Evolutionary conservation across 495 filamentous ascomycete genomes (phyloP).

Genomic region (Poronia punctata): DNA sequence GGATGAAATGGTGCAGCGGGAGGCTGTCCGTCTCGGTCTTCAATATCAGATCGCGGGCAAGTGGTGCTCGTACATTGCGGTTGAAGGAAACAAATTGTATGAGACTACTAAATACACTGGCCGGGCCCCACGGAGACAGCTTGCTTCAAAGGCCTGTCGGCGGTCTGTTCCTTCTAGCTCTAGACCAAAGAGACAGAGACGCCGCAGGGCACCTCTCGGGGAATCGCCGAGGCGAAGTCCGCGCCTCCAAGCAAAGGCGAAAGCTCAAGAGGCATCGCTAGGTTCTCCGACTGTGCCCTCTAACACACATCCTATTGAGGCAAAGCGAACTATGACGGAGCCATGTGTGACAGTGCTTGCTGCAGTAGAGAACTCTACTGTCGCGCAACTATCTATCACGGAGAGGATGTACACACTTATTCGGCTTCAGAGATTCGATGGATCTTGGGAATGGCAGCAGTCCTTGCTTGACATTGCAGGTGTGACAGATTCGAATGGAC

Average conservation of each 20-base stretch:
- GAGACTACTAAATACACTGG: neutral
- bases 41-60: constrained; percentile 61
- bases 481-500: neutral
- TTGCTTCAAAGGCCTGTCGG: neutral
- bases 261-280: too few species aligned
- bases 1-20: constrained; percentile 50
- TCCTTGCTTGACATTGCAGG: neutral
- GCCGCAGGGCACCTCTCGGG: too few species aligned
- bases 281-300: too few species aligned
- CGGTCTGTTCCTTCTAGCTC: neutral
- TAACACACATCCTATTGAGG: too few species aligned
- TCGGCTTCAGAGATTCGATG: constrained; percentile 2
- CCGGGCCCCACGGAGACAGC: neutral
- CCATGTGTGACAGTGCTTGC: too few species aligned
- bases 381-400: neutral
- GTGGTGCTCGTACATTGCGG: constrained; percentile 65
- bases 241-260: too few species aligned
- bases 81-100: constrained; percentile 36
- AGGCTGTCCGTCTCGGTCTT: constrained; percentile 56
- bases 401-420: constrained; percentile 1
- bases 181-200: neutral
- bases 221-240: neutral
- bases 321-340: too few species aligned
- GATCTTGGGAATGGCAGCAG: constrained; percentile 1
- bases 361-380: too few species aligned